These are phyloP conservation scores for Fusarium mexicanum DNA, from an alignment of 2,329 filamentous ascomycete genomes.

Conservation along the genomic window DNA sequence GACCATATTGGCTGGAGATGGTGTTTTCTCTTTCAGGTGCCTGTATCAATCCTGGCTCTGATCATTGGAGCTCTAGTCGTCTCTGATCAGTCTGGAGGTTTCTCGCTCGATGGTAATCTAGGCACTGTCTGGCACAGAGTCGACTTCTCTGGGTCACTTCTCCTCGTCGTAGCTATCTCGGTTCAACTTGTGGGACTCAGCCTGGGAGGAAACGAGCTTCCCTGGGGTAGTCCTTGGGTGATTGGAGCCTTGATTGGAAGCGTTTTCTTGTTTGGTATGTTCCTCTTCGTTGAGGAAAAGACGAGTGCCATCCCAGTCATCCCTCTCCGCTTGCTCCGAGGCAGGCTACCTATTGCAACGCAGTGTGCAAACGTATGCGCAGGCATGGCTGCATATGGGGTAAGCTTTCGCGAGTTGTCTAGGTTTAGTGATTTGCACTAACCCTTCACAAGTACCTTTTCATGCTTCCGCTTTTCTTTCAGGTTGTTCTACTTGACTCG, in stretches of 20 bases:
- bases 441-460: conserved; percentile 64
- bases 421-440: neutral
- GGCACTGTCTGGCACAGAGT: conserved; percentile 61
- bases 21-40: conserved; percentile 72
- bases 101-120: conserved; percentile 45
- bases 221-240: conserved; percentile 62
- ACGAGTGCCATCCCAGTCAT: conserved; percentile 64
- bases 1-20: conserved; percentile 74
- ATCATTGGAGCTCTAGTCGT: conserved; percentile 63
- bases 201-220: conserved; percentile 64
- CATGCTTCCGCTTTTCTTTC: conserved; percentile 76
- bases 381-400: conserved; percentile 70
- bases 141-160: conserved; percentile 65
- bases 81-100: conserved; percentile 52
- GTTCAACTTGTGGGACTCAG: conserved; percentile 65
- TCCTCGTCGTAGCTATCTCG: conserved; percentile 68
- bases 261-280: conserved; percentile 53
- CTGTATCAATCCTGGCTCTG: conserved; percentile 65
- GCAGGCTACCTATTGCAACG: conserved; percentile 62
- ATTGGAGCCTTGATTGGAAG: conserved; percentile 57
- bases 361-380: conserved; percentile 69
- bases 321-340: conserved; percentile 65
- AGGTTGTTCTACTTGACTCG: conserved; percentile 71
- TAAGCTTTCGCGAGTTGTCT: conserved; percentile 49
- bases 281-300: conserved; percentile 59